Conservation (phyloP, 129 eudicot species). For the Flaveria robusta region DNA sequence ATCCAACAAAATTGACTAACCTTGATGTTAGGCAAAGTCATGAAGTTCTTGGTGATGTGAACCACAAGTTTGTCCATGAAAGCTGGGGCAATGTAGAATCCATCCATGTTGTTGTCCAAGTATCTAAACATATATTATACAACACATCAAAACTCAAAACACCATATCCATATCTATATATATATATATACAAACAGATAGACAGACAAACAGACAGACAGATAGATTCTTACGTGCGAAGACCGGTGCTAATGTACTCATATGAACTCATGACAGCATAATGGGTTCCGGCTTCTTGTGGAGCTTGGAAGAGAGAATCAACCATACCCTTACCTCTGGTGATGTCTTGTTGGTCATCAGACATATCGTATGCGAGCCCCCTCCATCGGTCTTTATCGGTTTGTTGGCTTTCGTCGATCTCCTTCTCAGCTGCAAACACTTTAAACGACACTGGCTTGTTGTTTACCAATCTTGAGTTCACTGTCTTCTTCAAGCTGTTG, state of each 20-base stretch:
- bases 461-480: constrained; percentile 41
- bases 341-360: constrained; percentile 97
- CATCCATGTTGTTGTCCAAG: constrained; percentile 82
- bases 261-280: constrained; percentile 71
- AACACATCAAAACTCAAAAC: background rate
- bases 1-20: constrained; percentile 28
- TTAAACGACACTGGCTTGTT: constrained; percentile 43
- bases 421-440: constrained; percentile 51
- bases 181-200: background rate
- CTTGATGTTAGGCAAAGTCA: constrained; percentile 98
- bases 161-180: too few relatives aligned
- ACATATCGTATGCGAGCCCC: constrained; percentile 63
- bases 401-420: constrained; percentile 55
- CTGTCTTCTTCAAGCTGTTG: constrained; percentile 58
- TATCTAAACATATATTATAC: constrained; percentile 48
- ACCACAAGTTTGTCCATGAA: constrained; percentile 99
- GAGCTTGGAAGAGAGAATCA: constrained; percentile 92
- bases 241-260: constrained; percentile 86
- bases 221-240: constrained; percentile 47
- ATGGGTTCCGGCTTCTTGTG: constrained; percentile 74
- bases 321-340: constrained; percentile 93
- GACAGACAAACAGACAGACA: background rate
- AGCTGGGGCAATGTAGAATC: constrained; percentile 96
- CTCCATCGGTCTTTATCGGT: constrained; percentile 78
- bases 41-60: constrained; percentile 96